Evolutionary conservation across 2,329 filamentous ascomycete genomes (phyloP), one percentile per base, ranked within the genome.

Genomic region (Ophiostoma sp.): DNA sequence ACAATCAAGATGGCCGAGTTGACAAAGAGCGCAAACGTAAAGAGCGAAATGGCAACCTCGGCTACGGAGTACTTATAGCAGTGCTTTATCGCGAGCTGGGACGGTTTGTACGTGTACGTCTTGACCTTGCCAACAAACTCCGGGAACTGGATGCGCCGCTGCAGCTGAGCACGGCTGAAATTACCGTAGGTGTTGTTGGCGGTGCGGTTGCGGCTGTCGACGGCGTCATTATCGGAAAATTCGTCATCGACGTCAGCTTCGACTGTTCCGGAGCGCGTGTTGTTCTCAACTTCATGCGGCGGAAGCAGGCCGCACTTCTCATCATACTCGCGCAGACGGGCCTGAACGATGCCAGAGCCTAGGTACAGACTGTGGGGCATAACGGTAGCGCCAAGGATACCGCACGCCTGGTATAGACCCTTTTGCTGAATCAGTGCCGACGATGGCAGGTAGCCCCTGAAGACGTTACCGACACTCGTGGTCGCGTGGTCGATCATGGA

Each of bases 1-100:
- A 93, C 88, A 73, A 95, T 92, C 14, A 95, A 83, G 74, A 95
- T 94, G 47, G 91, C 84, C 67, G 87, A 90, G 79, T 95, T 95
- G 74, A 94, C 89, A 74, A 95, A 95, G 3, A 95, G 83, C 0
- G 91, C 91, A 76, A 94, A 93, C 0, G 90, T 92, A 76, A 93
- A 92, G 47, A 95, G 87, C 0, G 89, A 90, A 14, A 92, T 75
- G 6, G 85, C 81, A 9, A 93, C 80, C 75, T 95, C 91, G 27
- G 84, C 79, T 68, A 91, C 87, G 3, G 89, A 91, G 76, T 90
- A 90, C 70, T 87, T 89, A 74, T 93, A 84, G 70, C 88, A 93
- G 73, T 87, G 84, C 16, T 84, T 84, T 71, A 95, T 92, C n/a
- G 91, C 90, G 5, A 82, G 78, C 1, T 91, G 81, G 0, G 89